A percentile compares a stretch with the other conserved stretches of the same genome.
Conservation (phyloP, 345 rosid genomes). For the Punica granatum region DNA sequence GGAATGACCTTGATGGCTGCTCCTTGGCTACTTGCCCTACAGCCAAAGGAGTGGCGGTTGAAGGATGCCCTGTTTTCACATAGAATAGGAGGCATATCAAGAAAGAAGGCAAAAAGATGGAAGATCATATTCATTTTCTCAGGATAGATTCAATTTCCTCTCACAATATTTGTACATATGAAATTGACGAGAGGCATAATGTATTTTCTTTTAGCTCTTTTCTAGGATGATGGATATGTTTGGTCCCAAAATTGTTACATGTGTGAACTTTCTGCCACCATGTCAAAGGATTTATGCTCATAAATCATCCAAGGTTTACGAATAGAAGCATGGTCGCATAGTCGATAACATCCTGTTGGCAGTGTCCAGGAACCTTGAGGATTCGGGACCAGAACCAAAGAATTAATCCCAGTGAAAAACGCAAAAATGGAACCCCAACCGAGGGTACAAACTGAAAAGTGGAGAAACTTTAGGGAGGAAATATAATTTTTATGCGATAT, state of each 20-base stretch:
- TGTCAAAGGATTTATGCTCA: too few species aligned
- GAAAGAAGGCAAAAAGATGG: too few species aligned
- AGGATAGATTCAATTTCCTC: not conserved
- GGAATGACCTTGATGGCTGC: slow-evolving; percentile 96
- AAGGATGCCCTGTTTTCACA: slow-evolving; percentile 68
- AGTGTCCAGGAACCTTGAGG: too few species aligned
- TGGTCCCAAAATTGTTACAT: too few species aligned
- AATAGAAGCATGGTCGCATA: too few species aligned
- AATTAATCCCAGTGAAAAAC: too few species aligned
- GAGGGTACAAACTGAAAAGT: not conserved
- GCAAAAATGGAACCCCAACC: not conserved
- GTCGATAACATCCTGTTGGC: too few species aligned
- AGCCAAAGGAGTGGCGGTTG: slow-evolving; percentile 45
- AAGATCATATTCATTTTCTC: too few species aligned
- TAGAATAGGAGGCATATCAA: not conserved
- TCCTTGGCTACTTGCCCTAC: slow-evolving; percentile 87
- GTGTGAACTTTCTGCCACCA: too few species aligned
- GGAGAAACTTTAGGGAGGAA: not conserved
- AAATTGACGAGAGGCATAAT: not conserved
- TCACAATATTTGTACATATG: not conserved
- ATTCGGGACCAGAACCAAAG: too few species aligned
- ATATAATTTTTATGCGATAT: not conserved
- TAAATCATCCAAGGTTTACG: too few species aligned
- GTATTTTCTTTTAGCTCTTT: not conserved
- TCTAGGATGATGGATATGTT: not conserved